Evolutionary conservation across 2,329 filamentous ascomycete species (phyloP).

Genomic region (Botrytis paeoniae): DNA sequence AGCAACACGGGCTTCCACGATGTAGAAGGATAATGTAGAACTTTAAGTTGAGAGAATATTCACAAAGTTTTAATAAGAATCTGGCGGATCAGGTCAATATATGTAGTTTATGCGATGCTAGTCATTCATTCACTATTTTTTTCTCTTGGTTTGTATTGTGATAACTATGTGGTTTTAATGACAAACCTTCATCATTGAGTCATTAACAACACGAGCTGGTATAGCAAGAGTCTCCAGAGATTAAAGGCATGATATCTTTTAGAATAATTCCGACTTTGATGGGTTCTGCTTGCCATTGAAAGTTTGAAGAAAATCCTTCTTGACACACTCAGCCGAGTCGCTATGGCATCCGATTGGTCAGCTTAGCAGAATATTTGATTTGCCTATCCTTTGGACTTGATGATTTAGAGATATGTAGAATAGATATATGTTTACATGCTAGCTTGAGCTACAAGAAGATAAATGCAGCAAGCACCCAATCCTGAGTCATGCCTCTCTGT

Average conservation of each 20-base stretch:
- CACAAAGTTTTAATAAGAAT: no score
- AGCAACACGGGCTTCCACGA: no score
- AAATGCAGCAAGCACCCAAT: neutral
- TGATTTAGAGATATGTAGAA: neutral
- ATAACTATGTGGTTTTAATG: neutral
- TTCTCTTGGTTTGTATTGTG: neutral
- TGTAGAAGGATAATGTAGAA: no score
- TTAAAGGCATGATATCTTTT: accelerated
- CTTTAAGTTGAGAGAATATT: no score
- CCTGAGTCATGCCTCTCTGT: neutral
- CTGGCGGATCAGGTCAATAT: neutral
- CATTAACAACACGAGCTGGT: neutral
- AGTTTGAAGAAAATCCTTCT: neutral
- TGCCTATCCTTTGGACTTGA: neutral
- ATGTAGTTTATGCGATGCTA: neutral
- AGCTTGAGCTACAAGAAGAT: neutral
- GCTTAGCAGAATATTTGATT: neutral
- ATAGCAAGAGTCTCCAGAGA: neutral
- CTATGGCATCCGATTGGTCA: neutral
- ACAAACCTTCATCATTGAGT: neutral
- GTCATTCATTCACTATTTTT: neutral
- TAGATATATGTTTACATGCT: no score
- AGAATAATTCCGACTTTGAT: neutral
- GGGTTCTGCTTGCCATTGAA: neutral
- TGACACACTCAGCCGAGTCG: neutral